Percentiles rank a stretch among this genome's conserved stretches.
Evolutionary conservation across 2,329 filamentous ascomycete genomes (phyloP).

Genomic region (Fusarium sp.): DNA sequence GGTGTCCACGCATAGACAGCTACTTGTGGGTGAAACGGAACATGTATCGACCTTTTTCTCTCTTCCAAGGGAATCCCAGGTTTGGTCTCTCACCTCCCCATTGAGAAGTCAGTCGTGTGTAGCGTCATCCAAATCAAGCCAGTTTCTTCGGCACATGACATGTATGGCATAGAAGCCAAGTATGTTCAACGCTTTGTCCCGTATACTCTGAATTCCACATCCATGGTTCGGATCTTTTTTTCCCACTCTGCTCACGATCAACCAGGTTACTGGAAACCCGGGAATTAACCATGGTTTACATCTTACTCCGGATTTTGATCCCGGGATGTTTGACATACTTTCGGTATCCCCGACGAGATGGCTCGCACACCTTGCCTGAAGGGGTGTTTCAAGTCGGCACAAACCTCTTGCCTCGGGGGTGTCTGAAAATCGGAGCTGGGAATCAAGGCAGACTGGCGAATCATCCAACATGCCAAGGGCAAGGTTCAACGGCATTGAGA

Average conservation of each 20-base stretch:
- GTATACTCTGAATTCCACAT: not conserved
- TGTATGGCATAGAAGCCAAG: not conserved
- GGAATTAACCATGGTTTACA: not conserved
- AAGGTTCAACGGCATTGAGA: conserved; percentile 1
- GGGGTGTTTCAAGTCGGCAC: not conserved
- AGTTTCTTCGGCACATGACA: not conserved
- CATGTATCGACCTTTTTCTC: not conserved
- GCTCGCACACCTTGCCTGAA: not conserved
- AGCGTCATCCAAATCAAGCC: not conserved
- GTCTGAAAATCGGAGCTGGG: not conserved
- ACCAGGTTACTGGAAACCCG: not conserved
- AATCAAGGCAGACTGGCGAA: not conserved
- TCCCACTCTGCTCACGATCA: not conserved
- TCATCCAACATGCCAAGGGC: not conserved
- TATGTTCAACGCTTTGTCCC: not conserved
- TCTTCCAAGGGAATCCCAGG: conserved; percentile 8
- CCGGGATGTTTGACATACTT: not conserved
- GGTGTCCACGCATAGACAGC: not conserved
- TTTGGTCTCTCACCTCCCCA: not conserved
- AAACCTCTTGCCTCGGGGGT: not conserved
- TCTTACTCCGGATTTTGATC: not conserved
- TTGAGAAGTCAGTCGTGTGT: not conserved
- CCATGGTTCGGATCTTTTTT: not conserved
- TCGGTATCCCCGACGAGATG: conserved; percentile 2
- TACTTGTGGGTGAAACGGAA: not conserved